These are phyloP conservation scores for Fusarium drepaniforme DNA, from an alignment of 2,329 filamentous ascomycete genomes.

Conservation along the genomic window DNA sequence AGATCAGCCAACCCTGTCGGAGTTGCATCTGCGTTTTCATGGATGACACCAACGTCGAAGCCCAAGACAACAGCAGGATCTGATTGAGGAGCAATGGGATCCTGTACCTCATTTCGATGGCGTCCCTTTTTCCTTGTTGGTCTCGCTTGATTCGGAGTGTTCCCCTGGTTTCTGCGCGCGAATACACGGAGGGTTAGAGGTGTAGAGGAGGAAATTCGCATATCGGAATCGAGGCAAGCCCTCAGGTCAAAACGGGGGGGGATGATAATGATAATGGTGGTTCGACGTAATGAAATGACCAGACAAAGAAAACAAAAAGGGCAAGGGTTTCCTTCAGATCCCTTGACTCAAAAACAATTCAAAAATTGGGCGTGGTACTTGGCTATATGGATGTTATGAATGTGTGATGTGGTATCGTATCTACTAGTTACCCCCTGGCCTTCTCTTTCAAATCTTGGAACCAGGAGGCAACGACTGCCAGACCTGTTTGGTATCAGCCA, in stretches of 20 bases:
- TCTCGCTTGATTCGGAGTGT: slow-evolving; percentile 6
- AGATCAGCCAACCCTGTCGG: slow-evolving; percentile 85
- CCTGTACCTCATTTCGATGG: neutral
- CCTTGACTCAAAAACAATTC: slow-evolving; percentile 13
- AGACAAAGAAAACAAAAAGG: slow-evolving; percentile 13
- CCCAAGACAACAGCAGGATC: slow-evolving; percentile 50
- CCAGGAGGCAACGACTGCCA: slow-evolving; percentile 71
- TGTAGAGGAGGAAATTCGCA: slow-evolving; percentile 34
- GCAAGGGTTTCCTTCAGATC: neutral
- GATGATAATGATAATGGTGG: slow-evolving; percentile 24
- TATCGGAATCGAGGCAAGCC: slow-evolving; percentile 2
- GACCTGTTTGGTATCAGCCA: slow-evolving; percentile 75
- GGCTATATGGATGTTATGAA: slow-evolving; percentile 2
- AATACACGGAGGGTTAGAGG: slow-evolving; percentile 9
- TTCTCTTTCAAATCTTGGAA: slow-evolving; percentile 63
- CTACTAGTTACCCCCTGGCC: neutral
- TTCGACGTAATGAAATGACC: slow-evolving; percentile 27
- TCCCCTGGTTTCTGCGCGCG: neutral
- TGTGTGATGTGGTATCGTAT: slow-evolving; percentile 1
- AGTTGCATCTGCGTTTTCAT: slow-evolving; percentile 93
- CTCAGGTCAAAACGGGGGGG: slow-evolving; percentile 7
- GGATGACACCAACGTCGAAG: slow-evolving; percentile 75
- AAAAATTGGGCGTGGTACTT: slow-evolving; percentile 7
- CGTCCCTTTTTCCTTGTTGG: slow-evolving; percentile 8
- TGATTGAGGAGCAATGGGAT: slow-evolving; percentile 19